Base-by-base conservation (phyloP, 306 rosid species). In the Begonia peltatifolia region DNA sequence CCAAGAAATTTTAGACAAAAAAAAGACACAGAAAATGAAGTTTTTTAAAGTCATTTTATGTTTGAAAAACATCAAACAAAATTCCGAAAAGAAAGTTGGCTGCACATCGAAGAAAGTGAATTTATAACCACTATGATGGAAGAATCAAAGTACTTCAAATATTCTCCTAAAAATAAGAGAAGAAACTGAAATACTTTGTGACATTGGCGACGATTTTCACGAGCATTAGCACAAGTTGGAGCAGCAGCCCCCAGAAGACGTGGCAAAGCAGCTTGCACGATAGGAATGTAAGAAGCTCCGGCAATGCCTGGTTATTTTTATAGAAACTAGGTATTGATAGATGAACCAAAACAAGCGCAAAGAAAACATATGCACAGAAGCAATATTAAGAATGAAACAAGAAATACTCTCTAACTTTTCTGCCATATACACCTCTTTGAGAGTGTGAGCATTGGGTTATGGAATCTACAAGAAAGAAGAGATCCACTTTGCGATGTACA, bases 201-300 rank as follows among this genome's bases (percentile, higher is more conserved):
- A 79, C 99, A 92, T 52, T 92, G 99, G 49, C 96, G 96, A 42
- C 99, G 99, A 74, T 92, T 92, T 72, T 92, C 99, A 52, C 94
- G 88, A 23, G 96, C 93, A 76, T 69, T 70, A 56, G 89, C 62
- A 61, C 96, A 96, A 44, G 99, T 57, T 42, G 99, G 99, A 44
- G 96, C 99, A 58, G 96, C 96, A 77, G 93, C 95, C 63, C 96
- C 94, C 49, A 92, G 79, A 69, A 92, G 86, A 42, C 99, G 99
- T 46, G 96, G 87, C 83, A 92, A 74, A 2, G 99, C 99, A 56
- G 96, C 83, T 78, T 92, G 99, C 79, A 92, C 88, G 3, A 67
- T 77, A 15, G 99, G 99, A 42, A 92, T 72, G 72, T 92, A 92
- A 15, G 99, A 86, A 51, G 96, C 95, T 74, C 96, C 99, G 1